Evolutionary conservation across 805 yeast genomes (phyloP), one percentile per base, ranked within the genome.

Genomic region (Maudiozyma serrabonitensis): DNA sequence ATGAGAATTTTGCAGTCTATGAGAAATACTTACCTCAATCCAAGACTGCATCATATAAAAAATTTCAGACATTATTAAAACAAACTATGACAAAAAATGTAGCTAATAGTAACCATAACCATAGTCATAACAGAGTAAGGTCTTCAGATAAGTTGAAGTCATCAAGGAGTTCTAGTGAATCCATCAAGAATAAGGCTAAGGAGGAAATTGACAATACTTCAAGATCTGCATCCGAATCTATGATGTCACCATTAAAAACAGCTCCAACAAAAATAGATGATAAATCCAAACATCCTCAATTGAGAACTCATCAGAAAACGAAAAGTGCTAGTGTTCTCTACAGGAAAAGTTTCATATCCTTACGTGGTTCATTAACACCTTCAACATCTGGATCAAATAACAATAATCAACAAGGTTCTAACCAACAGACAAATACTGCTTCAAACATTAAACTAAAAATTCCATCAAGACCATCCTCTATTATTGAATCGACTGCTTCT

Each of bases 11-110:
- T 55, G 57, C 68, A 49, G 55, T 59, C 28, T 60, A 68, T 56
- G 71, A 70, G 53, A 61, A 56, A 42, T 68, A 65, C 51, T 55
- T 77, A 21, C 72, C 74, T 6, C 64, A 73, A 0, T 71, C 75
- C 19, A 75, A 76, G 48, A 74, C 71, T 35, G 73, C 76, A 0
- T 76, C 78, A 4, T 85, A 74, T 52, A 75, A 72, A 52, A 74
- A 78, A 53, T 90, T 75, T 68, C 80, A 79, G 50, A 80, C 73
- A 51, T 64, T 73, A 37, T 63, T 77, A 54, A 74, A 80, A 50
- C 71, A 75, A 49, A 74, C 82, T 0, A 61, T 69, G 60, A 56
- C 61, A 31, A 64, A 63, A 41, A 67, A 58, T 52, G 68, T 64
- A 1, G 56, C 53, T 1, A 60, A 60, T 48, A 48, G 31, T 35